Evolutionary conservation across 805 yeast genomes (phyloP), one percentile per base, ranked within the genome.

Genomic region (Hyphopichia homilentoma): DNA sequence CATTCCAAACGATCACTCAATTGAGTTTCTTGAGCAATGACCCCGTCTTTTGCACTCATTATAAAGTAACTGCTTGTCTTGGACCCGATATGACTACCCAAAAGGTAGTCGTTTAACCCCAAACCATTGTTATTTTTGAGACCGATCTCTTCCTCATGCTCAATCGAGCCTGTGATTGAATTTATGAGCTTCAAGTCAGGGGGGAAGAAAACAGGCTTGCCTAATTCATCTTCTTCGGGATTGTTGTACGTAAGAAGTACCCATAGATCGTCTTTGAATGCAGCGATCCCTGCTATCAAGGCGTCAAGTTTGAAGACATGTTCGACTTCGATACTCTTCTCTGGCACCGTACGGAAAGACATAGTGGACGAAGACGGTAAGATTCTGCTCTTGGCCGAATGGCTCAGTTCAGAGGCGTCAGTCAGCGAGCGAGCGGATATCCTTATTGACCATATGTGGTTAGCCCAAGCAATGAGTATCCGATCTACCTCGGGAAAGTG

Each of bases 391-490:
- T 50, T 51, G 21, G 50, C 39, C 11, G 63, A 54, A 25, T 53
- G 37, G 6, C 48, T 42, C 15, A 39, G 45, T 12, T 34, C 34
- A 9, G 27, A 13, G 44, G 54, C 27, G 36, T 43, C 36, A 0
- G 35, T 44, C 3, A 33, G 27, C 6, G 45, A 25, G 18, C 42
- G 35, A 9, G 57, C 36, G 5, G 72, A 64, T 6, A 78, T 57
- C 38, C 78, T 68, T 22, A 87, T 58, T 14, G 72, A 61, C 94
- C 95, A 89, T 3, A 90, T 65, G 41, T 79, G 73, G 39, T 77
- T 70, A 3, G 78, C 84, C 97, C 97, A 93, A 0, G 89, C 95
- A 16, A 93, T 70, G 1, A 84, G 56, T 7, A 87, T 62, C 39
- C 84, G 56, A 48, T 81, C 83, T 2, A 70, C 59, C 45, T 81